Conservation (phyloP, 1,139 yeast genomes). For the Magnusiomyces starmeri region DNA sequence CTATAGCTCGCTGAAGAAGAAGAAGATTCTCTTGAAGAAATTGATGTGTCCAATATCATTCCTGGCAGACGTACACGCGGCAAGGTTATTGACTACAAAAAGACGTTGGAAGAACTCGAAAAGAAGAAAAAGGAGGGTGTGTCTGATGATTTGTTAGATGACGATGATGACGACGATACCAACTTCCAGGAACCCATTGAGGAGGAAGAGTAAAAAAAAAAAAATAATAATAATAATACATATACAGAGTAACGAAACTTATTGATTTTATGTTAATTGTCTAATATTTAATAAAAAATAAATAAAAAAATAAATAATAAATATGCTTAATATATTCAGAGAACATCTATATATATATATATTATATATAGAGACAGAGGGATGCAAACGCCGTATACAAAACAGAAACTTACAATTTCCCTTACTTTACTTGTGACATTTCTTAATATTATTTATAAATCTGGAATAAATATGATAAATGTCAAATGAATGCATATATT, state of each 20-base stretch:
- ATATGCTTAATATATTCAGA: background rate
- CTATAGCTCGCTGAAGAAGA: conserved; percentile 38
- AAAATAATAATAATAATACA: conserved; percentile 4
- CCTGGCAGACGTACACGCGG: conserved; percentile 84
- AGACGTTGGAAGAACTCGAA: conserved; percentile 72
- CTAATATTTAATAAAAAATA: background rate
- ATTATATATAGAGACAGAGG: no score
- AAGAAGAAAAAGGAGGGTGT: conserved; percentile 30
- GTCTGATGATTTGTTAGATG: conserved; percentile 35
- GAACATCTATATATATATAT: background rate
- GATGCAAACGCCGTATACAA: no score
- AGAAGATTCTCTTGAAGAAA: conserved; percentile 77
- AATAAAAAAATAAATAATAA: conserved; percentile 8
- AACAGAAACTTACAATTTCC: no score
- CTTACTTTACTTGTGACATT: no score
- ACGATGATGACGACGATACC: conserved; percentile 34
- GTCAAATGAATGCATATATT: no score
- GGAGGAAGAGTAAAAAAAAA: conserved; percentile 20
- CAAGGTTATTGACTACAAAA: conserved; percentile 74
- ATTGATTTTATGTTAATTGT: background rate
- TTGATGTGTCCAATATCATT: conserved; percentile 78
- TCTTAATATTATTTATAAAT: no score
- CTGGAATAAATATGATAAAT: no score
- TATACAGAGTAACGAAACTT: conserved; percentile 1
- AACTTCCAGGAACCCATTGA: conserved; percentile 31